These are phyloP conservation scores for Pseudogymnoascus sp. DNA, from an alignment of 2,329 filamentous ascomycete species.

Conservation along the genomic window DNA sequence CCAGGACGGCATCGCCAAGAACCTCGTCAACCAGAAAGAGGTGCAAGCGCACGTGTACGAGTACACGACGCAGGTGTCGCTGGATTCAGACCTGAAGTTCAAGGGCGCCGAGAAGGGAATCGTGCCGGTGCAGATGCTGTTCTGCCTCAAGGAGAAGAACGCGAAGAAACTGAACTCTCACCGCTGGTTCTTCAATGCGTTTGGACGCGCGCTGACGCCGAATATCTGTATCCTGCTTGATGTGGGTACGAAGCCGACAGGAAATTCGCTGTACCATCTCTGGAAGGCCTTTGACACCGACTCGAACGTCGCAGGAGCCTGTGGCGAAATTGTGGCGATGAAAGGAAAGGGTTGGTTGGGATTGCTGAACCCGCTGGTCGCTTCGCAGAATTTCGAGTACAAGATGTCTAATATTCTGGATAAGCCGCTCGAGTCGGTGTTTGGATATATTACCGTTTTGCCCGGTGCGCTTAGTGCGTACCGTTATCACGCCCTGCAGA, in stretches of 20 bases:
- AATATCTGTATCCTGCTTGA: constrained; percentile 97
- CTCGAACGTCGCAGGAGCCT: constrained; percentile 93
- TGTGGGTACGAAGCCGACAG: constrained; percentile 85
- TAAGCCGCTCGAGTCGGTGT: constrained; percentile 93
- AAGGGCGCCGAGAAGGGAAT: constrained; percentile 99
- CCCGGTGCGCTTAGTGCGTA: constrained; percentile 94
- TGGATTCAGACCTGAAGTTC: constrained; percentile 94
- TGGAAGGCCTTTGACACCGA: constrained; percentile 99
- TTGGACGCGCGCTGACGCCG: constrained; percentile 83
- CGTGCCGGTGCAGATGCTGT: constrained; percentile 95
- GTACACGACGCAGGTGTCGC: constrained; percentile 95
- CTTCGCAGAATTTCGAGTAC: constrained; percentile 98
- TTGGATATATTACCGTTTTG: constrained; percentile 95
- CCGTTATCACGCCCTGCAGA: constrained; percentile 90
- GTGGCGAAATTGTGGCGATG: constrained; percentile 95
- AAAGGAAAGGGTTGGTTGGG: constrained; percentile 79
- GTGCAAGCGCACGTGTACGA: constrained; percentile 98
- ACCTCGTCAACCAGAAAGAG: constrained; percentile 90
- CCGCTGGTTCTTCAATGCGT: constrained; percentile 98
- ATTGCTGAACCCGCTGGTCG: constrained; percentile 86
- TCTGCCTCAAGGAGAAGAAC: constrained; percentile 97
- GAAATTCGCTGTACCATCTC: constrained; percentile 88
- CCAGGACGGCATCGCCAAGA: constrained; percentile 97
- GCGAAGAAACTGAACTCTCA: constrained; percentile 97
- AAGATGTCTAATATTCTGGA: constrained; percentile 99